Conservation (phyloP, 371 early-diverging fungal species). For the Mortierella sp. region DNA sequence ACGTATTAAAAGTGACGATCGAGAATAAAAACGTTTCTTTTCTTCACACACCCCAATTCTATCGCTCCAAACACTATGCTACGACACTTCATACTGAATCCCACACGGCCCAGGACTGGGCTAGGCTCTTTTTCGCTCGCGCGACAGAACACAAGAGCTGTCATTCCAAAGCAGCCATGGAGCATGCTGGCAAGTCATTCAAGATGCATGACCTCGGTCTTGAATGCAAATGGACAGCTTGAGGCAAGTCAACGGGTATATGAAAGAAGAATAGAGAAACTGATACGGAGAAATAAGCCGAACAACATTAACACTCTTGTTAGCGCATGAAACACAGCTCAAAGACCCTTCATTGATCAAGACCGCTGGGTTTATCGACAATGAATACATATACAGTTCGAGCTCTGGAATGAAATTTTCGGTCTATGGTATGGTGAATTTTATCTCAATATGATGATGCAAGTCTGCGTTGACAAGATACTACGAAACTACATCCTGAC, state of each 20-base stretch:
- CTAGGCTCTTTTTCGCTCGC: neutral
- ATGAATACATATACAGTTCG: conserved; percentile 14
- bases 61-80: conserved; percentile 3
- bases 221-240: conserved; percentile 15
- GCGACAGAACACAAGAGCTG: neutral
- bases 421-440: conserved; percentile 23
- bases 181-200: neutral
- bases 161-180: neutral
- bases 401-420: conserved; percentile 24
- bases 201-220: conserved; percentile 15
- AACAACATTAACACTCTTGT: neutral
- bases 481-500: neutral
- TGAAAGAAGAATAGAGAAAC: neutral
- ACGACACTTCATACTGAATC: neutral
- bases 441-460: neutral
- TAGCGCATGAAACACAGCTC: conserved; percentile 11
- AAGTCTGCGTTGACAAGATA: neutral
- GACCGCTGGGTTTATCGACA: conserved; percentile 30
- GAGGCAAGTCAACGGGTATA: neutral
- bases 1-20: neutral
- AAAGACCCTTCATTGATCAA: conserved; percentile 36
- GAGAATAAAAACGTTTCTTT: neutral
- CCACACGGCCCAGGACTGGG: neutral
- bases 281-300: neutral
- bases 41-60: neutral